phyloP scores from a whole-genome alignment of 805 yeast species.

The Candida oleophila region DNA sequence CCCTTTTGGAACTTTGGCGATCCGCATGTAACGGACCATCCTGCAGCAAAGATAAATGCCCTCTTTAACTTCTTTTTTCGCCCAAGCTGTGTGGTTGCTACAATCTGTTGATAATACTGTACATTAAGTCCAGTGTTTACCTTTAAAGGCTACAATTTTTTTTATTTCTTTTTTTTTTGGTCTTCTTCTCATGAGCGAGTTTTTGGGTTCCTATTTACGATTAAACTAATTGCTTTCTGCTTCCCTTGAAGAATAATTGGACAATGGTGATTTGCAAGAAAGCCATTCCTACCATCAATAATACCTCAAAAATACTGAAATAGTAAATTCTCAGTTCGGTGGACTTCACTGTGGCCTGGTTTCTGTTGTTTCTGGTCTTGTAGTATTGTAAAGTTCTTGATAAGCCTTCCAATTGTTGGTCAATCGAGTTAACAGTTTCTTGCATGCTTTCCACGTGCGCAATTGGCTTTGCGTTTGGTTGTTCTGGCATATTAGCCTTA shows the following conservation, averaged over 20 bases:
- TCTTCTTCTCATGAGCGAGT: neutral
- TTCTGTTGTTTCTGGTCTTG: constrained; percentile 86
- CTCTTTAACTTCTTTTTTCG: too few species aligned
- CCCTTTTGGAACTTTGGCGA: too few species aligned
- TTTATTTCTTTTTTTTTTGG: neutral
- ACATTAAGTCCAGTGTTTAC: too few species aligned
- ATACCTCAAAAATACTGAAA: constrained; percentile 69
- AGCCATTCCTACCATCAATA: constrained; percentile 75
- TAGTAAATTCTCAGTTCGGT: constrained; percentile 78
- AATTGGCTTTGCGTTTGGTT: constrained; percentile 46
- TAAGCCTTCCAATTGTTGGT: constrained; percentile 55
- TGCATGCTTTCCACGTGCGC: constrained; percentile 55
- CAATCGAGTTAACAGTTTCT: constrained; percentile 56
- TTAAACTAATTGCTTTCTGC: constrained; percentile 64
- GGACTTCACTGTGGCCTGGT: constrained; percentile 81
- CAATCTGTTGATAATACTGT: too few species aligned
- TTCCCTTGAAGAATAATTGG: constrained; percentile 68
- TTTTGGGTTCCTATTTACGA: neutral
- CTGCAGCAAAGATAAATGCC: too few species aligned
- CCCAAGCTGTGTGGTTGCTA: too few species aligned
- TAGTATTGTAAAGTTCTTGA: constrained; percentile 71
- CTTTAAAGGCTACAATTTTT: too few species aligned
- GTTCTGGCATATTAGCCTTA: constrained; percentile 61
- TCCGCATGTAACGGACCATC: too few species aligned
- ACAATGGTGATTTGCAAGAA: constrained; percentile 65